phyloP scores from a whole-genome alignment of 2,329 filamentous ascomycete species.

The Monilinia aucupariae region DNA sequence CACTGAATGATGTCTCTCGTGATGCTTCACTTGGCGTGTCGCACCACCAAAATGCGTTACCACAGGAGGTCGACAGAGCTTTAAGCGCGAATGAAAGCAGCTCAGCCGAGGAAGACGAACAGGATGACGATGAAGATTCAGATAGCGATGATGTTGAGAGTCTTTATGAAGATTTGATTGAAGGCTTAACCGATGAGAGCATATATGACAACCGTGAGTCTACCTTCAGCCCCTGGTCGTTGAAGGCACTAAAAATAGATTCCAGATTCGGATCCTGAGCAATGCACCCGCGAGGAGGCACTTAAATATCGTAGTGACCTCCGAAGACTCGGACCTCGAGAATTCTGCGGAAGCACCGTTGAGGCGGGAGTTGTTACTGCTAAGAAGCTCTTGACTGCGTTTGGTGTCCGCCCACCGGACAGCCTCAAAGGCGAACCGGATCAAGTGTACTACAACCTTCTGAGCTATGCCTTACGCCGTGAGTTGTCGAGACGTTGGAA shows the following conservation, averaged over 20 bases:
- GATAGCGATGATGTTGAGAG: conserved; percentile 40
- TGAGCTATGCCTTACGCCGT: conserved; percentile 71
- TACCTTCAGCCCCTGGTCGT: background rate
- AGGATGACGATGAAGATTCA: conserved; percentile 19
- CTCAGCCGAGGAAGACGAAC: background rate
- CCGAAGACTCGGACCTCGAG: conserved; percentile 68
- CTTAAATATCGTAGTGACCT: conserved; percentile 63
- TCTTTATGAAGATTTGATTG: conserved; percentile 43
- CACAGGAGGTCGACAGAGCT: background rate
- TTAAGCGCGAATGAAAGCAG: background rate
- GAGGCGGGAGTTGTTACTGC: conserved; percentile 64
- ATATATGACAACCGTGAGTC: conserved; percentile 40
- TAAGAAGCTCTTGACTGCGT: conserved; percentile 80
- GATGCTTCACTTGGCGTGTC: conserved; percentile 12
- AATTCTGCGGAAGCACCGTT: conserved; percentile 70
- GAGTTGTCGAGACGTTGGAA: conserved; percentile 80
- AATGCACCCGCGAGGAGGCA: conserved; percentile 64
- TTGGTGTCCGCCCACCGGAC: conserved; percentile 67
- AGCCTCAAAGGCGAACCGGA: conserved; percentile 71
- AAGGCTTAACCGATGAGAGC: conserved; percentile 44
- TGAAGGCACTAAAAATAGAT: conserved; percentile 26
- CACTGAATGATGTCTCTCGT: background rate
- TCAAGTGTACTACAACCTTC: conserved; percentile 66
- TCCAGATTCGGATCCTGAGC: conserved; percentile 25
- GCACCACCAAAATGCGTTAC: conserved; percentile 10